Base-by-base conservation (phyloP, 306 rosid species). In the Purshia tridentata region DNA sequence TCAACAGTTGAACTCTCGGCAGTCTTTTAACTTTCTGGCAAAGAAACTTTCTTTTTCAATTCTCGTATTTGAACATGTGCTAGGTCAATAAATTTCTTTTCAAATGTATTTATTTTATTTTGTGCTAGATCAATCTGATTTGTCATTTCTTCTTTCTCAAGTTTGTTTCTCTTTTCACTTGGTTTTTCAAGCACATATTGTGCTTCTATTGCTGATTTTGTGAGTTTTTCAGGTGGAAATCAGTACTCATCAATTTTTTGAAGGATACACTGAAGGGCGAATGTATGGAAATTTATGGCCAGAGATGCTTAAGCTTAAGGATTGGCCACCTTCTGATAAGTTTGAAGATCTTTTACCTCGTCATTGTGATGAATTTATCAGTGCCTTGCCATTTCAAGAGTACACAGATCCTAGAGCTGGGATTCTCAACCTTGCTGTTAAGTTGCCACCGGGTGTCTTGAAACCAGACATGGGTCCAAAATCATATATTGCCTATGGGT, bases 381-480 rank as follows among this genome's bases (percentile, higher is more conserved):
- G 89, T 15, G 85, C 66, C 69, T 81, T 88, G 83, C 98, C 98
- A 65, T 92, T 86, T 76, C 93, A 85, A 80, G 92, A 92, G 68
- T 92, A 90, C 69, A 85, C 88, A 22, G 96, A 92, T 82, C 98
- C 96, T 56, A 77, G 94, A 73, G 69, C 70, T 66, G 98, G 98
- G 50, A 62, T 88, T 66, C 89, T 88, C 65, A 92, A 90, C 79
- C 84, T 92, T 76, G 98, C 98, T 69, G 96, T 85, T 49, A 92
- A 85, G 88, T 86, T 92, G 88, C 98, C 96, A 50, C 54, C 72
- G 2, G 81, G 80, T 83, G 87, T 88, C 71, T 65, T 90, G 72
- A 90, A 88, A 82, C 98, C 98, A 65, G 98, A 92, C 86, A 46
- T 92, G 92, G 98, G 98, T 79, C 98, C 96, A 68, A 92, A 92